phyloP scores from a whole-genome alignment of 345 rosid species.

The Lumnitzera littorea region DNA sequence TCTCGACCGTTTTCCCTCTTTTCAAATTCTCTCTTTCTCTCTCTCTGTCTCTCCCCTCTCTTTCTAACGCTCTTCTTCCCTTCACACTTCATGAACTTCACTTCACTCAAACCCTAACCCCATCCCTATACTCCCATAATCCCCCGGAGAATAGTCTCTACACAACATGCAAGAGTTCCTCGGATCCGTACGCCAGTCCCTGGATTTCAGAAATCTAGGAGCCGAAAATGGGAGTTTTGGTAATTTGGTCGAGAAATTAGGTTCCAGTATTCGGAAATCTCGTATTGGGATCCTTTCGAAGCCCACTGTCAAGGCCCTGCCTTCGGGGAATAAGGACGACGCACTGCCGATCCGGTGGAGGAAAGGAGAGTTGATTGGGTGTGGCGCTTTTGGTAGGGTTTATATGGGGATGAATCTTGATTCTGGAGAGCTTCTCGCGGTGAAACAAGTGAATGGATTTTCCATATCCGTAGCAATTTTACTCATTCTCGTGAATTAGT shows the following conservation, averaged over 20 bases:
- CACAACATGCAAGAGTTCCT: slow-evolving; percentile 61
- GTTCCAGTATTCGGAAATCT: slow-evolving; percentile 68
- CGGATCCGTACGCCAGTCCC: slow-evolving; percentile 84
- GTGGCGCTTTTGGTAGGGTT: slow-evolving; percentile 64
- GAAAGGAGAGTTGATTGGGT: slow-evolving; percentile 69
- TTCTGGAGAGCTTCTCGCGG: slow-evolving; percentile 73
- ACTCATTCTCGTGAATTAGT: too few species aligned
- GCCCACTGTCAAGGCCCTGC: slow-evolving; percentile 36
- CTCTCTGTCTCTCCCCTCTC: slow-evolving; percentile 2
- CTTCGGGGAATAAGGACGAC: slow-evolving; percentile 25
- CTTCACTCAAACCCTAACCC: slow-evolving; percentile 16
- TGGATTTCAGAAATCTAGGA: slow-evolving; percentile 51
- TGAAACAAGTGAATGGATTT: slow-evolving; percentile 40
- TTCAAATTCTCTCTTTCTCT: slow-evolving; percentile 19
- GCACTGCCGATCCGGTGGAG: slow-evolving; percentile 69
- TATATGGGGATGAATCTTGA: slow-evolving; percentile 80
- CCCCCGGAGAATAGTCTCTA: not conserved
- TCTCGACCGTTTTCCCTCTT: slow-evolving; percentile 25
- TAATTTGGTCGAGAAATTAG: slow-evolving; percentile 59
- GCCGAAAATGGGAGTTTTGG: slow-evolving; percentile 34
- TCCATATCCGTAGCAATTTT: not conserved
- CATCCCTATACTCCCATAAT: not conserved
- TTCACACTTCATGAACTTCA: slow-evolving; percentile 2
- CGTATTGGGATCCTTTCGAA: slow-evolving; percentile 50
- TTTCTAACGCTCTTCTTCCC: not conserved